A percentile compares a stretch with the other conserved stretches of the same genome.
phyloP scores from a whole-genome alignment of 371 early-diverging fungal species.

The Mucor indicus region DNA sequence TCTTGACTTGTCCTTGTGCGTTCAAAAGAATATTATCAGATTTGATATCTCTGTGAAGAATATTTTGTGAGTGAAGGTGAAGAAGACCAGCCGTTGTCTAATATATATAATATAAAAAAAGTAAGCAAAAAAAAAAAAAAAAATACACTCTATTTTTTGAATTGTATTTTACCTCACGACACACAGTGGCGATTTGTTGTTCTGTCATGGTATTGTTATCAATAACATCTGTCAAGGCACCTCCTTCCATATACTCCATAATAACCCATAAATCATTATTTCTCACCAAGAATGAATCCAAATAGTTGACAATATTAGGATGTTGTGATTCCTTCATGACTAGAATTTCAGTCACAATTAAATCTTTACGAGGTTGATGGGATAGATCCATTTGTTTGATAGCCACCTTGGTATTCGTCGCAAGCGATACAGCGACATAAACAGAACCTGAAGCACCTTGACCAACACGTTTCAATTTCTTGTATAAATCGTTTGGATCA shows the following conservation, averaged over 20 bases:
- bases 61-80: slow-evolving; percentile 86
- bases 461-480: slow-evolving; percentile 90
- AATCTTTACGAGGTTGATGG: slow-evolving; percentile 91
- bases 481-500: slow-evolving; percentile 84
- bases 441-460: slow-evolving; percentile 98
- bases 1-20: slow-evolving; percentile 86
- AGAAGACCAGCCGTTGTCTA: slow-evolving; percentile 82
- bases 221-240: slow-evolving; percentile 94
- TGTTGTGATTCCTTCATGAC: slow-evolving; percentile 96
- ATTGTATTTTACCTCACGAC: slow-evolving; percentile 63
- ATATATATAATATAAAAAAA: not conserved
- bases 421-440: slow-evolving; percentile 75
- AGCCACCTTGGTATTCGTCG: slow-evolving; percentile 78
- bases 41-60: slow-evolving; percentile 98
- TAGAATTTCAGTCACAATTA: slow-evolving; percentile 94
- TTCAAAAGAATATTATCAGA: slow-evolving; percentile 91
- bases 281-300: slow-evolving; percentile 86
- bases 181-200: slow-evolving; percentile 87
- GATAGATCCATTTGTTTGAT: slow-evolving; percentile 97
- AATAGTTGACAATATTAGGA: slow-evolving; percentile 93
- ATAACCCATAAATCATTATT: slow-evolving; percentile 93
- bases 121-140: not conserved
- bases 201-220: slow-evolving; percentile 89
- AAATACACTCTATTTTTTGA: no score
- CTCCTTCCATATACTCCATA: slow-evolving; percentile 99